These are phyloP conservation scores for Arthromyces matolae DNA, from an alignment of 768 basidiomycete genomes.

Conservation along the genomic window DNA sequence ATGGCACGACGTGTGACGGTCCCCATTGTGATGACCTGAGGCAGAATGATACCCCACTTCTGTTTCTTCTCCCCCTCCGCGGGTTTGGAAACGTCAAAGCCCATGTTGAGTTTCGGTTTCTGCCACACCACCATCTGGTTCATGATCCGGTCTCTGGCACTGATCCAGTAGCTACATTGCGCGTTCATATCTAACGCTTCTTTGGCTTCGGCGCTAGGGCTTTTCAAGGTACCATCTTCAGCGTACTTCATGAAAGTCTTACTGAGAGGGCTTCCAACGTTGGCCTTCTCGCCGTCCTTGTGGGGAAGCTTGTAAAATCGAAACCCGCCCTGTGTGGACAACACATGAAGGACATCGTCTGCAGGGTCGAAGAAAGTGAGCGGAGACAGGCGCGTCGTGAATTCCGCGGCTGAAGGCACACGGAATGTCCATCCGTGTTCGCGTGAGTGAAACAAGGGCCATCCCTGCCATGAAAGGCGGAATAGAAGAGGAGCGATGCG, in stretches of 20 bases:
- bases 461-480: slow-evolving; percentile 81
- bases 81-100: slow-evolving; percentile 31
- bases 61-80: slow-evolving; percentile 25
- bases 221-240: slow-evolving; percentile 81
- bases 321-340: slow-evolving; percentile 44
- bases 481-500: slow-evolving; percentile 82
- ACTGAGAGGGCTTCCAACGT: slow-evolving; percentile 89
- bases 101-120: slow-evolving; percentile 45
- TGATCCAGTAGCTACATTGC: slow-evolving; percentile 97
- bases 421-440: slow-evolving; percentile 93
- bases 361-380: slow-evolving; percentile 60
- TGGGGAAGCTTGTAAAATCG: slow-evolving; percentile 92
- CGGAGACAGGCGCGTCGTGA: slow-evolving; percentile 41
- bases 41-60: slow-evolving; percentile 89
- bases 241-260: slow-evolving; percentile 89
- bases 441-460: slow-evolving; percentile 81
- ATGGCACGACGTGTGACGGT: slow-evolving; percentile 97
- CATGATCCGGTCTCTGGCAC: slow-evolving; percentile 83
- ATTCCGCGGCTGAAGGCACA: slow-evolving; percentile 49
- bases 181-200: slow-evolving; percentile 90
- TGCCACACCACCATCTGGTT: slow-evolving; percentile 95
- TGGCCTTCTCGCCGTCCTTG: slow-evolving; percentile 90
- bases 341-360: slow-evolving; percentile 56
- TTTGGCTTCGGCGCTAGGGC: slow-evolving; percentile 74
- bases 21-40: slow-evolving; percentile 97